These are phyloP conservation scores for Schizothecium vesticola DNA, from an alignment of 495 filamentous ascomycete genomes.

Conservation along the genomic window DNA sequence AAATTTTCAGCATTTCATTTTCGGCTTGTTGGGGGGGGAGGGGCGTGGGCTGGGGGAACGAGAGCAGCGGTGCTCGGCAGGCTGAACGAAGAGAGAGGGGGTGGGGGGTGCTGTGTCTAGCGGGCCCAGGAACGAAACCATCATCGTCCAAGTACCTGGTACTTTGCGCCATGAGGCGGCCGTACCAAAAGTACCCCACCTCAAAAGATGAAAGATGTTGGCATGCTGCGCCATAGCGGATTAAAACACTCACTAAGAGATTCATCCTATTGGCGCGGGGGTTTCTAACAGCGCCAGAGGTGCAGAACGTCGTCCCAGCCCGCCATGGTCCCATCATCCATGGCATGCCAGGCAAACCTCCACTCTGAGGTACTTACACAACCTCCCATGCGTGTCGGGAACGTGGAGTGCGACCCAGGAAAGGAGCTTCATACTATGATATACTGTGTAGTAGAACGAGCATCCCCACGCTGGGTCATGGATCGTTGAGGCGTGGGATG, in stretches of 20 bases:
- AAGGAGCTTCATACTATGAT: neutral
- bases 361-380: slow-evolving; percentile 13
- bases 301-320: slow-evolving; percentile 10
- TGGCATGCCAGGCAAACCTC: slow-evolving; percentile 13
- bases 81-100: neutral
- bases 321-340: slow-evolving; percentile 5
- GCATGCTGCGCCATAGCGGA: slow-evolving; percentile 11
- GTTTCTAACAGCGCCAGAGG: slow-evolving; percentile 4
- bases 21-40: neutral
- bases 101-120: neutral
- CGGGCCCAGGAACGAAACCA: neutral
- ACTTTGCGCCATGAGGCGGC: slow-evolving; percentile 5
- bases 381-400: slow-evolving; percentile 9
- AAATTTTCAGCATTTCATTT: slow-evolving; percentile 11
- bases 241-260: slow-evolving; percentile 23
- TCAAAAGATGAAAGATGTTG: neutral
- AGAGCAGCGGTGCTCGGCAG: neutral
- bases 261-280: slow-evolving; percentile 25
- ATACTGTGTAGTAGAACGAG: neutral
- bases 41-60: neutral
- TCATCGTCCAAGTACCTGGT: neutral
- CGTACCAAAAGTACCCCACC: slow-evolving; percentile 7
- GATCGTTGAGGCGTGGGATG: neutral
- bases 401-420: slow-evolving; percentile 7
- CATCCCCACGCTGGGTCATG: neutral